phyloP scores from a whole-genome alignment of 768 basidiomycete species.

The Candolleomyces efflorescens region DNA sequence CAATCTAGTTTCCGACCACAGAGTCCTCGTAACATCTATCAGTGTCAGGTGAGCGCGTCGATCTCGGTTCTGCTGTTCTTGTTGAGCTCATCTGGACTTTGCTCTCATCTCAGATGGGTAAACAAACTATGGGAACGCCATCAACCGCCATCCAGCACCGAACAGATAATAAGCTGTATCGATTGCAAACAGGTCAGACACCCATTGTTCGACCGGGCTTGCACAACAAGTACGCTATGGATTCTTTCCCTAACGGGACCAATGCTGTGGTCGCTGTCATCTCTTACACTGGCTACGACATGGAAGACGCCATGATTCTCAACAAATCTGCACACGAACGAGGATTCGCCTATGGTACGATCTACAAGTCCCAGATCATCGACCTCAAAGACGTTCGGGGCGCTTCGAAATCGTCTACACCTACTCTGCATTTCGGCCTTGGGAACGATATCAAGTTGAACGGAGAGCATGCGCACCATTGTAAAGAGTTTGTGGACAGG shows the following conservation, averaged over 20 bases:
- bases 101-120: constrained; percentile 86
- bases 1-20: constrained; percentile 23
- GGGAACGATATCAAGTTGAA: constrained; percentile 62
- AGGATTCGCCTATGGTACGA: constrained; percentile 93
- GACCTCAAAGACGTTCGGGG: constrained; percentile 83
- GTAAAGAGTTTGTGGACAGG: constrained; percentile 53
- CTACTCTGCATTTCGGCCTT: constrained; percentile 86
- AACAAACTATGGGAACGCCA: constrained; percentile 99
- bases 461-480: constrained; percentile 43
- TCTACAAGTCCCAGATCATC: constrained; percentile 92
- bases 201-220: constrained; percentile 90
- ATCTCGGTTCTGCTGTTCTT: no score
- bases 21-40: constrained; percentile 90
- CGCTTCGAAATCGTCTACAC: constrained; percentile 52
- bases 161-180: constrained; percentile 98
- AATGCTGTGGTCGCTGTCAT: constrained; percentile 99
- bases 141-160: constrained; percentile 87
- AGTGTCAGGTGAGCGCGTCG: constrained; percentile 66
- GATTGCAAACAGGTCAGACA: constrained; percentile 91
- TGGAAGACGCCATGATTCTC: constrained; percentile 99
- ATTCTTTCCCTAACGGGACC: constrained; percentile 96
- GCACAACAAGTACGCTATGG: constrained; percentile 96
- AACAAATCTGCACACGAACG: constrained; percentile 99
- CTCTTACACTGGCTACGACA: constrained; percentile 99
- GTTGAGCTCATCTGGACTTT: background rate